Evolutionary conservation across 2,329 filamentous ascomycete genomes (phyloP).

Genomic region (Exophiala sp.): DNA sequence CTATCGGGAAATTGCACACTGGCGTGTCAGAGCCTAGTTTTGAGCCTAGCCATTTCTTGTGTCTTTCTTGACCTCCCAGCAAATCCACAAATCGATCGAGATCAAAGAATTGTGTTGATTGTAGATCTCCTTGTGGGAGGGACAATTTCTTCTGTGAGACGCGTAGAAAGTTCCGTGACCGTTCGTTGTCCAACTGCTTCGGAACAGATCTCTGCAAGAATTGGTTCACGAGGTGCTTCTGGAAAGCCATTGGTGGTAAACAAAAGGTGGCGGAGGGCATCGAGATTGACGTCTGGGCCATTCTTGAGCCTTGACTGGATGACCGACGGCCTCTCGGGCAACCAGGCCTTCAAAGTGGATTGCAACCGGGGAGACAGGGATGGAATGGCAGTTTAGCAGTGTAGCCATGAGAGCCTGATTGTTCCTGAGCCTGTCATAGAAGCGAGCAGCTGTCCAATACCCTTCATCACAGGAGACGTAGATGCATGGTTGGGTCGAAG

Average conservation of each 20-base stretch:
- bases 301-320: conserved; percentile 4
- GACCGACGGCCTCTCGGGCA: neutral
- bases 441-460: neutral
- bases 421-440: neutral
- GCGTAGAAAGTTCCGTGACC: conserved; percentile 21
- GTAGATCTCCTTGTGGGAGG: neutral
- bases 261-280: neutral
- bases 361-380: conserved; percentile 1
- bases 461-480: neutral
- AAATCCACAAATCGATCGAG: neutral
- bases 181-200: conserved; percentile 20
- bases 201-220: neutral
- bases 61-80: neutral
- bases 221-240: conserved; percentile 3
- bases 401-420: neutral
- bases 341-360: neutral
- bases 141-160: conserved; percentile 1
- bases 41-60: neutral
- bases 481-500: neutral
- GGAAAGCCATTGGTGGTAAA: conserved; percentile 9
- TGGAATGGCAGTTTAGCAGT: neutral
- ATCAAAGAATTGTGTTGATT: neutral
- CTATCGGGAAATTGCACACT: conserved; percentile 19
- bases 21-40: conserved; percentile 5
- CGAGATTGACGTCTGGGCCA: conserved; percentile 5